A percentile compares a stretch with the other conserved stretches of the same genome.
phyloP scores from a whole-genome alignment of 2,329 filamentous ascomycete species.

The Epichloe uncinata region DNA sequence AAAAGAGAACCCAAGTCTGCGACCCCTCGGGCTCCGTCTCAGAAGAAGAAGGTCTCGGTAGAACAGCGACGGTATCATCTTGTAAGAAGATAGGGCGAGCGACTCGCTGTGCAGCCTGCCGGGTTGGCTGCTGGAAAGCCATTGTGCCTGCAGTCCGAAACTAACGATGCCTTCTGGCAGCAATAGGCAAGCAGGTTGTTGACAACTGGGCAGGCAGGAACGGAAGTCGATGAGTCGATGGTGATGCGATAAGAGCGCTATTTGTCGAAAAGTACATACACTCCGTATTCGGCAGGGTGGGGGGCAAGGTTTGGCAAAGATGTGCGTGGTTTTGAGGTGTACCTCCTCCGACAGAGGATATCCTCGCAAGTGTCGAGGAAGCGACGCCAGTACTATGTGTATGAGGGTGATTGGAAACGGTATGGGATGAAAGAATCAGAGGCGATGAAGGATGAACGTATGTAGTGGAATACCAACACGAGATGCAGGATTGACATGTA shows the following conservation, averaged over 20 bases:
- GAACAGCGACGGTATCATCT: constrained; percentile 16
- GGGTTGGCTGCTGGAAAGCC: constrained; percentile 48
- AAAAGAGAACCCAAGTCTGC: constrained; percentile 95
- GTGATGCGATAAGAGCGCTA: constrained; percentile 5
- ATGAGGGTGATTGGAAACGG: background rate
- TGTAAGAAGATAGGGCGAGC: constrained; percentile 28
- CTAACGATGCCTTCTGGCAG: background rate
- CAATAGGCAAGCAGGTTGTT: too few relatives aligned
- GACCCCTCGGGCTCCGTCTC: constrained; percentile 48
- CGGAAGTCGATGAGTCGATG: background rate
- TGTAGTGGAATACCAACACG: background rate
- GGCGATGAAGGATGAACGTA: background rate
- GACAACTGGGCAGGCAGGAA: too few relatives aligned
- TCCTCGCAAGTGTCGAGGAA: background rate
- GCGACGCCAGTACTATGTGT: background rate
- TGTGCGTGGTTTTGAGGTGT: background rate
- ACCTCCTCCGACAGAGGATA: background rate
- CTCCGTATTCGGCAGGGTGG: background rate
- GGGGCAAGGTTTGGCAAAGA: background rate
- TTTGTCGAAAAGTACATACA: background rate
- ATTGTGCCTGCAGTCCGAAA: constrained; percentile 19
- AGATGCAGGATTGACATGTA: too few relatives aligned
- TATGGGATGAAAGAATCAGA: background rate
- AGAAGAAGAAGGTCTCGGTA: constrained; percentile 10
- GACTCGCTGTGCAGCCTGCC: constrained; percentile 36